Evolutionary conservation across 108 stramenopile species (phyloP), one percentile per base, ranked within the genome.

Genomic region (Cyclostephanos tholiformis): DNA sequence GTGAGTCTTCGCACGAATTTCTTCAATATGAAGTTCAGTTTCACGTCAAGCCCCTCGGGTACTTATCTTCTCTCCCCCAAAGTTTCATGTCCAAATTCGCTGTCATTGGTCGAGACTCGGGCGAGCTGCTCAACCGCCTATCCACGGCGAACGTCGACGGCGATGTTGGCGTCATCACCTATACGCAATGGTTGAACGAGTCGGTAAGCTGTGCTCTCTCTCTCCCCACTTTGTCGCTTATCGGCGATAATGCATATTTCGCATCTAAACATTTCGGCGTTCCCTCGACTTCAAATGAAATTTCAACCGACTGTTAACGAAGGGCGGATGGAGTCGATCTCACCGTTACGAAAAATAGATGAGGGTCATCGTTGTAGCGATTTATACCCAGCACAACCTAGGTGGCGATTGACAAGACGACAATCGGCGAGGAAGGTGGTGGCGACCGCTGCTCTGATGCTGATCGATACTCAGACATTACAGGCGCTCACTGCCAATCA

Each of bases 331-430:
- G 88, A 89, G 67, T 88, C 11, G 92, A 94, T 79, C 59, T 94
- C 58, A 94, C 92, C 7, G 79, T 94, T 4, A 86, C 75, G 16
- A 89, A 91, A n/a, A 64, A 13, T 90, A 48, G 35, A 61, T n/a
- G 83, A 84, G 9, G 65, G 82, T 46, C 26, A 74, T 16, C 50
- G 88, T 94, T 29, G 75, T 90, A 35, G 88, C 87, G 9, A 94
- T 90, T 6, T 89, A 94, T 65, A 91, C 89, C 2, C 83, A 84
- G 85, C 92, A 89, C 71, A 75, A 89, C 46, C 88, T n/a, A 91
- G 50, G 87, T 88, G n/a, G 39, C 61, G 12, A 51, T 80, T 91
- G 85, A 56, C 17, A 41, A 13, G 75, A 16, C 70, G 76, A 41
- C 41, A 87, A 52, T 55, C n/a, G n/a, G 63, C 2, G 44, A 46